Evolutionary conservation across 2,329 filamentous ascomycete species (phyloP), one percentile per base, ranked within the genome.

Genomic region (Acrodontium crateriforme): DNA sequence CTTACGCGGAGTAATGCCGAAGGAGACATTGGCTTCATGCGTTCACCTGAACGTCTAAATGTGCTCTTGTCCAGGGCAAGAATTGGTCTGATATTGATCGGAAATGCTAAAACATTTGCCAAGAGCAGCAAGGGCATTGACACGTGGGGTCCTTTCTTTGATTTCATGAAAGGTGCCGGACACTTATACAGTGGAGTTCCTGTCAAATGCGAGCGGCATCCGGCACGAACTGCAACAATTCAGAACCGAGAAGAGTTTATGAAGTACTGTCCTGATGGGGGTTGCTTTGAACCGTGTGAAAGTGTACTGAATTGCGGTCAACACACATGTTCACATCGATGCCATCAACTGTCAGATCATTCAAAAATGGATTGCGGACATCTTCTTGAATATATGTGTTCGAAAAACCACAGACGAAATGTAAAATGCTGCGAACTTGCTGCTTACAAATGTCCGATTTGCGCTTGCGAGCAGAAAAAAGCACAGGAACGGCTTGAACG

Each of bases 51-150:
- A 39, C 65, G 76, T 0, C 72, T 82, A 50, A 79, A 81, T 32
- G 74, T 81, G 0, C 56, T 80, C 0, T 55, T 81, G 0, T 74
- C 67, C 20, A 67, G 78, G 5, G 76, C 77, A 0, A 58, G 71
- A 38, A 69, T 81, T 38, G 75, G 77, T 0, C 71, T 83, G 64
- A 78, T 75, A 42, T 56, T 84, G 11, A 71, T 84, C 18, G 75
- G 78, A 2, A 76, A 82, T 40, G 45, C 69, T 2, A 27, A 30
- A 5, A 46, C 44, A 7, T 45, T 41, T 24, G 21, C 35, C 6
- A 24, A 25, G 4, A 40, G 38, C 11, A 16, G 20, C 6, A 38
- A 35, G 16, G 44, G 38, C 3, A n/a, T 16, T 4, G 25, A 25
- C 8, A 13, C 35, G 1, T 46, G 44, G 45, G 22, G 13, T 9